Evolutionary conservation across 192 early-diverging fungal genomes (phyloP), one percentile per base, ranked within the genome.

Genomic region (Lobosporangium transversale): DNA sequence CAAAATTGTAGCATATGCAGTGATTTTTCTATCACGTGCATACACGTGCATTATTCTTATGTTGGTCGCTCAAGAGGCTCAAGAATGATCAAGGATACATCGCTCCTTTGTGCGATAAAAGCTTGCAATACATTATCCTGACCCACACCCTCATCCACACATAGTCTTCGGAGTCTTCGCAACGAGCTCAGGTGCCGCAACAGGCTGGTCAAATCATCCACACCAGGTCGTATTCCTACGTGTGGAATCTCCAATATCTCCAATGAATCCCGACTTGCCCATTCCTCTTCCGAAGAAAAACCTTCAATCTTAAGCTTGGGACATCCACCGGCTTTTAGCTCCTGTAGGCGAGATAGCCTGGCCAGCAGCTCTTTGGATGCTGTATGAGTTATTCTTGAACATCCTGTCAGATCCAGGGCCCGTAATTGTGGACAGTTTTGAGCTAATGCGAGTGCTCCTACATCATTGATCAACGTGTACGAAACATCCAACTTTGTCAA

Each of bases 391-490:
- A 76, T 23, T 9, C 73, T 49, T 2, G 73, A 66, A 23, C 73
- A 76, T 9, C 64, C 58, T 7, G 29, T 60, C 27, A 76, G 15
- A 26, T 67, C 58, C 36, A 76, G n/a, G 7, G 31, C 24, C 36
- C 53, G 51, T 1, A 76, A 40, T 12, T 21, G 11, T 9, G 45
- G 45, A 33, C 73, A 76, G 21, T 58, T 24, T n/a, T 47, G 51
- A 3, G 54, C 59, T 9, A 76, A 48, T 7, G 58, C 36, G 0
- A 40, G 21, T 3, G 67, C 30, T 8, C 47, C 63, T 6, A 65
- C 33, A 58, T 76, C 73, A 29, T 62, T 43, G 23, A 76, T 55
- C 26, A 76, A 20, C n/a, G 73, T 76, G 21, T 51, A 40, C 15
- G 64, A 67, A 8, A 76, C 55, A 23, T 67, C 65, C 6, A 76